Evolutionary conservation across 2,329 filamentous ascomycete species (phyloP).

Genomic region (Botryotinia globosa): DNA sequence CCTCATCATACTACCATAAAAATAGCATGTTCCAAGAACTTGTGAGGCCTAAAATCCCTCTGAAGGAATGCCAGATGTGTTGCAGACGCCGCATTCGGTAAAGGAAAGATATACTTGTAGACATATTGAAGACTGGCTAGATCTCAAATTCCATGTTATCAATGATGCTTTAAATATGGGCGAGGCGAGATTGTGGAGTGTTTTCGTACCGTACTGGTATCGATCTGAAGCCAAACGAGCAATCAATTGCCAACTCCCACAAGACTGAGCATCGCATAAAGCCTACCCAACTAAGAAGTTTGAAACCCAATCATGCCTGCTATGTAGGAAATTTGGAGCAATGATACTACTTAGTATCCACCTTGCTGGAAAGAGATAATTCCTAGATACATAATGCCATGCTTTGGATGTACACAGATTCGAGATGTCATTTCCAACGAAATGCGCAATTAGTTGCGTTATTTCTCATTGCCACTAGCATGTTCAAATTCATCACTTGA

Average conservation of each 20-base stretch:
- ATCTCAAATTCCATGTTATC: background rate
- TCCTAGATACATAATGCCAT: background rate
- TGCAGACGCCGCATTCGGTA: no score
- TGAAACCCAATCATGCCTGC: background rate
- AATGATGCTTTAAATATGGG: background rate
- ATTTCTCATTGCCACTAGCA: background rate
- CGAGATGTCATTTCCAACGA: background rate
- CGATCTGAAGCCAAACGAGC: background rate
- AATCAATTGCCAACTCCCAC: background rate
- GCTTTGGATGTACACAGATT: background rate
- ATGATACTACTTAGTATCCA: background rate
- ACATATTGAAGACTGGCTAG: background rate
- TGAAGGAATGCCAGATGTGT: background rate
- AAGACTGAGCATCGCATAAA: background rate
- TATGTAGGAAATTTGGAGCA: background rate
- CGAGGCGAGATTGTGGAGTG: background rate
- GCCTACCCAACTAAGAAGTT: no score
- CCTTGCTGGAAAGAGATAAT: background rate
- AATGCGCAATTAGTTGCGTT: background rate
- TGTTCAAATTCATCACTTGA: slow-evolving; percentile 2
- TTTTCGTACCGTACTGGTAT: no score
- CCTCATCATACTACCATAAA: background rate
- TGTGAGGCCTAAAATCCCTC: background rate
- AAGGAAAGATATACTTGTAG: background rate
- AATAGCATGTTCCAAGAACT: background rate